A percentile compares a stretch with the other conserved stretches of the same genome.
These are phyloP conservation scores for Neostapfia colusana DNA, from an alignment of 176 grass and related monocot genomes.

Conservation along the genomic window DNA sequence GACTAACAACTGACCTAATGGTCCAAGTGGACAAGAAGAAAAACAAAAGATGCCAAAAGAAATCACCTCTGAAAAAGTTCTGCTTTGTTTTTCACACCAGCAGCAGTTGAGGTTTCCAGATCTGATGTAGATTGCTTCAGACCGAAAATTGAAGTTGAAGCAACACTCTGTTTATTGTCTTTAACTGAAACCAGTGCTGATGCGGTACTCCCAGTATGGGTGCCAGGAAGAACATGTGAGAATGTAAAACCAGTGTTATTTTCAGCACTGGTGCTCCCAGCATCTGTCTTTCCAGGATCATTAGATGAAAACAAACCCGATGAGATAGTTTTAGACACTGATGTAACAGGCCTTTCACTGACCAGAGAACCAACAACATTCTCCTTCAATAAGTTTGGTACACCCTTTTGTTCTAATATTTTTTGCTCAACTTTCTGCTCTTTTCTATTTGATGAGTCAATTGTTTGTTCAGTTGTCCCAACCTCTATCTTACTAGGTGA, in stretches of 20 bases:
- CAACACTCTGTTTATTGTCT: constrained; percentile 20
- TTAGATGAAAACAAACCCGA: constrained; percentile 42
- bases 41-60: constrained; percentile 16
- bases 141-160: constrained; percentile 41
- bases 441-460: constrained; percentile 33
- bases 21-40: not conserved
- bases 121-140: constrained; percentile 33
- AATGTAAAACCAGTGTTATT: constrained; percentile 46
- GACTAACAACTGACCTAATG: not conserved
- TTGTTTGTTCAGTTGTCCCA: constrained; percentile 29
- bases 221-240: constrained; percentile 33
- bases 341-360: constrained; percentile 23
- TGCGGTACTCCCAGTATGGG: not conserved
- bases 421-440: constrained; percentile 39
- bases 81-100: constrained; percentile 25
- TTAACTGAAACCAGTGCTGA: constrained; percentile 39
- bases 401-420: constrained; percentile 35
- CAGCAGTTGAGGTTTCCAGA: constrained; percentile 31
- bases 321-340: constrained; percentile 21
- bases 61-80: constrained; percentile 46
- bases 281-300: constrained; percentile 42
- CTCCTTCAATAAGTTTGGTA: constrained; percentile 28
- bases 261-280: constrained; percentile 17
- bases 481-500: constrained; percentile 17
- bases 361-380: constrained; percentile 23